phyloP scores from a whole-genome alignment of 2,329 filamentous ascomycete species.

The Hypoxylon sp. region DNA sequence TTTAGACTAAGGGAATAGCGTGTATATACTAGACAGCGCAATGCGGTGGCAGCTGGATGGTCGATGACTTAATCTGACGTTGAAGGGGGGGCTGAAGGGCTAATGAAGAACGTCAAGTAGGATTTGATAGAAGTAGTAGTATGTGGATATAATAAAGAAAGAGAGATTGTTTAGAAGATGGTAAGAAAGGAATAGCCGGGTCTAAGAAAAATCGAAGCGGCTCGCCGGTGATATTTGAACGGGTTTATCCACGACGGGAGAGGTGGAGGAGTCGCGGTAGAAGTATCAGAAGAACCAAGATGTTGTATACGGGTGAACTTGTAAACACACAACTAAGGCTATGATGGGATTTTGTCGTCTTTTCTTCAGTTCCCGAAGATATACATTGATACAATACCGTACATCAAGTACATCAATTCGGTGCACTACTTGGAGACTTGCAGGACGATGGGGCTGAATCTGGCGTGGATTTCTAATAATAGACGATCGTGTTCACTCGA shows the following conservation, averaged over 20 bases:
- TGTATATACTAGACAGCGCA: conserved; percentile 11
- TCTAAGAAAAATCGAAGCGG: conserved; percentile 36
- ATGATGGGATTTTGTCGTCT: conserved; percentile 41
- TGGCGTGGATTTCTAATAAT: conserved; percentile 68
- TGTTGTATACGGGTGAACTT: conserved; percentile 7
- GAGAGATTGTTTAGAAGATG: background rate
- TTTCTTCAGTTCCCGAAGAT: conserved; percentile 39
- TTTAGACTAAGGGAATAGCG: conserved; percentile 24
- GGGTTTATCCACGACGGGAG: conserved; percentile 40
- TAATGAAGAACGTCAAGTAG: conserved; percentile 8
- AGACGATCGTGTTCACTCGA: conserved; percentile 63
- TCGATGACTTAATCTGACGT: conserved; percentile 45
- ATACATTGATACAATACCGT: conserved; percentile 48
- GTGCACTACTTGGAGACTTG: conserved; percentile 55
- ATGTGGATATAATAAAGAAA: conserved; percentile 10
- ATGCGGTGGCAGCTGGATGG: background rate
- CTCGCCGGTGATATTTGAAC: conserved; percentile 38
- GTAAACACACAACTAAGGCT: conserved; percentile 34
- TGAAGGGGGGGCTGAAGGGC: conserved; percentile 34
- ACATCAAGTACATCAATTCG: conserved; percentile 49
- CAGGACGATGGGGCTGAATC: conserved; percentile 65
- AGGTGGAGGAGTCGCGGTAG: conserved; percentile 33
- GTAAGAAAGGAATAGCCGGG: conserved; percentile 35
- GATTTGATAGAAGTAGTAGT: background rate
- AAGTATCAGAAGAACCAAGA: conserved; percentile 25